A percentile compares a stretch with the other conserved stretches of the same genome.
Conservation (phyloP, 192 early-diverging fungal genomes). For the Allomyces javanicus region DNA sequence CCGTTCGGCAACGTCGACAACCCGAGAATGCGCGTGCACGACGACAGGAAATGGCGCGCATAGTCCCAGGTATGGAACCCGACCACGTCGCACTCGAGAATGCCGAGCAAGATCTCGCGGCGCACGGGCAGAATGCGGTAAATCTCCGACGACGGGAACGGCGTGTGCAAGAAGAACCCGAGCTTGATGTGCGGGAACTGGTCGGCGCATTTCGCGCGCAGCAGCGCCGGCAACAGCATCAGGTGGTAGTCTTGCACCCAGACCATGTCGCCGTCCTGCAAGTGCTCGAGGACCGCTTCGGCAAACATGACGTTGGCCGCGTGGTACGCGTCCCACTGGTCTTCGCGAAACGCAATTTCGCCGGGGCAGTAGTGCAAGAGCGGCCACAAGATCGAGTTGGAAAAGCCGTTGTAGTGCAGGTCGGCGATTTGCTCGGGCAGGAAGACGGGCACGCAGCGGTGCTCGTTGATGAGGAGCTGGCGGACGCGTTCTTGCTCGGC, state of each 20-base stretch:
- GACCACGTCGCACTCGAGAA: constrained; percentile 76
- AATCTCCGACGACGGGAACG: constrained; percentile 90
- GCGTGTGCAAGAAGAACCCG: constrained; percentile 96
- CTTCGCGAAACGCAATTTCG: constrained; percentile 89
- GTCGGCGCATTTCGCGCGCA: constrained; percentile 46
- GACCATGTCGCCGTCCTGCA: constrained; percentile 72
- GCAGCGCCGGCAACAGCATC: constrained; percentile 79
- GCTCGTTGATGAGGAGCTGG: constrained; percentile 32
- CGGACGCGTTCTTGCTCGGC: constrained; percentile 4
- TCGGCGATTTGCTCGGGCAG: constrained; percentile 82
- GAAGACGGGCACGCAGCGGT: constrained; percentile 85
- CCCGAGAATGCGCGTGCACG: constrained; percentile 93
- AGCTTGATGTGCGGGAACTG: constrained; percentile 57
- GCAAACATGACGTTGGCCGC: constrained; percentile 84
- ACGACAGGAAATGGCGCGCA: constrained; percentile 90
- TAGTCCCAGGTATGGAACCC: constrained; percentile 99
- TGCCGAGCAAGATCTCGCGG: constrained; percentile 81
- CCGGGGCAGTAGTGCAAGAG: constrained; percentile 99
- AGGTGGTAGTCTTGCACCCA: constrained; percentile 97
- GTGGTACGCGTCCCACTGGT: constrained; percentile 89
- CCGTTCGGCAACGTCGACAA: constrained; percentile 81
- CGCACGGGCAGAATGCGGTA: constrained; percentile 93
- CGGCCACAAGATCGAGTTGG: constrained; percentile 87
- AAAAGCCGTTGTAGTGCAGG: constrained; percentile 96
- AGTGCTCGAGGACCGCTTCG: constrained; percentile 58